These are phyloP conservation scores for Colletotrichum sidae DNA, from an alignment of 2,329 filamentous ascomycete species.

Conservation along the genomic window DNA sequence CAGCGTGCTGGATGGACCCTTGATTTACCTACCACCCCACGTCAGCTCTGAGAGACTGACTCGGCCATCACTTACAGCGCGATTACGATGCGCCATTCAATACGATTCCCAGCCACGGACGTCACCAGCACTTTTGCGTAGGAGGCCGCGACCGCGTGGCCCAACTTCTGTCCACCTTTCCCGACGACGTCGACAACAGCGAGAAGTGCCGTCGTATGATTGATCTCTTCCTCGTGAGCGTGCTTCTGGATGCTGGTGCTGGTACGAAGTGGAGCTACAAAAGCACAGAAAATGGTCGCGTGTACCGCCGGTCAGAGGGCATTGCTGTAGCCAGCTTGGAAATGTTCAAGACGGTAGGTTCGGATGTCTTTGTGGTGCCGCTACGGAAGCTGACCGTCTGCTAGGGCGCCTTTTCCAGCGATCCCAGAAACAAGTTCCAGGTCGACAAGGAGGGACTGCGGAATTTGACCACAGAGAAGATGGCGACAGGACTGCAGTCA, in stretches of 20 bases:
- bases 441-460: constrained; percentile 87
- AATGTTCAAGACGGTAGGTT: constrained; percentile 84
- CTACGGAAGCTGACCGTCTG: neutral
- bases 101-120: constrained; percentile 84
- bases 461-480: constrained; percentile 76
- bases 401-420: constrained; percentile 85
- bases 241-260: constrained; percentile 87
- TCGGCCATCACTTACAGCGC: constrained; percentile 49
- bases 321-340: constrained; percentile 82
- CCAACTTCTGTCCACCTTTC: constrained; percentile 77
- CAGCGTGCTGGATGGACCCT: too few species aligned
- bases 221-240: constrained; percentile 83
- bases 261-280: constrained; percentile 94
- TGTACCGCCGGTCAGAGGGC: constrained; percentile 88
- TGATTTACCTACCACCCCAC: neutral
- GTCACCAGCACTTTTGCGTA: constrained; percentile 88
- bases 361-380: neutral
- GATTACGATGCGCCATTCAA: constrained; percentile 68
- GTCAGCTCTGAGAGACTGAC: constrained; percentile 17
- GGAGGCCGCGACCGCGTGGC: constrained; percentile 80
- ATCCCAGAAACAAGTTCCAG: constrained; percentile 83
- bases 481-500: constrained; percentile 89
- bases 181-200: constrained; percentile 74
- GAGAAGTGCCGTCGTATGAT: constrained; percentile 81
- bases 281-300: constrained; percentile 85